Conservation (phyloP, 441 rosid genomes). For the Adansonia rubrostipa region DNA sequence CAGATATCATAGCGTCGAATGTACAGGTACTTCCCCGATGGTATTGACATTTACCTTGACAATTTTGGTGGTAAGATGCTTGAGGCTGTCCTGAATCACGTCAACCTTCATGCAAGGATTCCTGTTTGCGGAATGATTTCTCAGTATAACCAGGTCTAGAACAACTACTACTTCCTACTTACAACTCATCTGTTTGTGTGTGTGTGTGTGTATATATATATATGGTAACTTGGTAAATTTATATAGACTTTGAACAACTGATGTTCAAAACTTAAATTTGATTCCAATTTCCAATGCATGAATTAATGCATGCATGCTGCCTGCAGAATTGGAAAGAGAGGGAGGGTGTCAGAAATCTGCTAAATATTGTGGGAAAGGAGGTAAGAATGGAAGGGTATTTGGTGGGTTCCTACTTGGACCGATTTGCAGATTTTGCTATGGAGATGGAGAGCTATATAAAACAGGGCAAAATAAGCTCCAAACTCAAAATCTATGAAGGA, state of each 20-base stretch:
- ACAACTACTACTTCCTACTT: background rate
- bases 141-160: constrained; percentile 38
- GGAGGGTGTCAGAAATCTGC: constrained; percentile 47
- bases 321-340: constrained; percentile 51
- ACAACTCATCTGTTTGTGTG: too few relatives aligned
- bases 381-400: constrained; percentile 50
- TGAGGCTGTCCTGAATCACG: constrained; percentile 55
- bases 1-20: background rate
- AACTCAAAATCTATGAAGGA: constrained; percentile 35
- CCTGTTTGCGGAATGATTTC: constrained; percentile 56
- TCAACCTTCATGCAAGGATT: constrained; percentile 42
- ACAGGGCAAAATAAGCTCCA: constrained; percentile 42
- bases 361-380: constrained; percentile 49
- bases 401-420: constrained; percentile 33
- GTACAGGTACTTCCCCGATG: constrained; percentile 47
- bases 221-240: too few relatives aligned
- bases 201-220: background rate
- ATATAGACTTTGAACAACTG: background rate
- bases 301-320: background rate
- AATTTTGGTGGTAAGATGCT: constrained; percentile 60
- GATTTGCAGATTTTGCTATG: constrained; percentile 35
- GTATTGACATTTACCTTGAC: constrained; percentile 53
- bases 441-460: constrained; percentile 37
- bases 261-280: background rate
- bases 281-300: background rate